phyloP scores from a whole-genome alignment of 2,329 filamentous ascomycete genomes.

The Geosmithia flava region DNA sequence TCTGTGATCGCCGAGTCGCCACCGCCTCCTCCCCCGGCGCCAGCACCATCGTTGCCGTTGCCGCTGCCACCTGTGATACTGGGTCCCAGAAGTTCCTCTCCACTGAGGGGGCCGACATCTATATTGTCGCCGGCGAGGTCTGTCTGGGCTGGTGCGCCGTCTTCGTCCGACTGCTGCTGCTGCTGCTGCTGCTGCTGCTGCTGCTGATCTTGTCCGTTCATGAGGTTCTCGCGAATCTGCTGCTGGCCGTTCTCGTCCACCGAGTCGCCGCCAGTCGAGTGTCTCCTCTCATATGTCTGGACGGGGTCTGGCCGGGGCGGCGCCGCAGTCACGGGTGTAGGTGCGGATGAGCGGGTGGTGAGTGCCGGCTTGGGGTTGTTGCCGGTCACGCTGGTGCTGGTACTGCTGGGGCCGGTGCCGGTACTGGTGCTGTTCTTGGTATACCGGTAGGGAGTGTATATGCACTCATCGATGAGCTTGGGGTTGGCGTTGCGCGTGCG shows the following conservation, averaged over 20 bases:
- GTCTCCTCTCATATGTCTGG: conserved; percentile 50
- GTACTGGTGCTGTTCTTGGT: conserved; percentile 21
- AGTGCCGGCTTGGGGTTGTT: not conserved
- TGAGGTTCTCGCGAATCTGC: conserved; percentile 16
- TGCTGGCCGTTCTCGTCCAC: conserved; percentile 23
- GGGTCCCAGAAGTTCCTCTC: conserved; percentile 21
- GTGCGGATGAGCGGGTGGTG: not conserved
- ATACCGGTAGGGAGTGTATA: conserved; percentile 91
- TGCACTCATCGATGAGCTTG: conserved; percentile 93
- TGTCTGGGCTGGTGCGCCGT: not conserved
- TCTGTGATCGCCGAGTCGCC: conserved; percentile 20
- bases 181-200: no score
- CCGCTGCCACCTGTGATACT: conserved; percentile 17
- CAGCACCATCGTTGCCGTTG: no score
- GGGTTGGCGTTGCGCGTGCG: conserved; percentile 71
- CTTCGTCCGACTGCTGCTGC: no score
- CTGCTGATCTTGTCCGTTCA: not conserved
- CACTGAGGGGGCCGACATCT: conserved; percentile 11
- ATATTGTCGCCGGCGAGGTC: not conserved
- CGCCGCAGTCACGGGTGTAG: not conserved
- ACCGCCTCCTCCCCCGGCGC: no score
- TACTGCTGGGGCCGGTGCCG: not conserved
- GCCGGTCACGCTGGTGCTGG: not conserved
- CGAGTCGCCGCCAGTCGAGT: conserved; percentile 59
- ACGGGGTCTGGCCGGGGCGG: conserved; percentile 19